Conservation (phyloP, 805 yeast genomes). For the Pichia kluyveri region DNA sequence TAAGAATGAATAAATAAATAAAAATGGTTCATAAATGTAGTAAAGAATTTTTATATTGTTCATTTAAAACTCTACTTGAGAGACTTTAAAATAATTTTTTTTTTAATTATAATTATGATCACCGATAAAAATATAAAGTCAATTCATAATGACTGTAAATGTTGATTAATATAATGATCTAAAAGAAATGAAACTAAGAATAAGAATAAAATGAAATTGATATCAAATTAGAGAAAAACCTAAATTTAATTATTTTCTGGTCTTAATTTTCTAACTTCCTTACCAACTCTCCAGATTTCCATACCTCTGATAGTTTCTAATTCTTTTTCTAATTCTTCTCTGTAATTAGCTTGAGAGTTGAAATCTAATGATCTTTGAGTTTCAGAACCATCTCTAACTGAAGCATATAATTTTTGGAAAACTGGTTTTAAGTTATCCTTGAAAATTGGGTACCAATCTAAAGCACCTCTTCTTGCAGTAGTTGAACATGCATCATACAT, state of each 20-base stretch:
- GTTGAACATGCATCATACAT: slow-evolving; percentile 99
- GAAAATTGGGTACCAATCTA: slow-evolving; percentile 99
- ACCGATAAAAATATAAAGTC: no score
- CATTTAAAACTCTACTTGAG: no score
- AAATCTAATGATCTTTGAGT: slow-evolving; percentile 96
- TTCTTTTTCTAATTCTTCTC: slow-evolving; percentile 92
- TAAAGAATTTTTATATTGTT: no score
- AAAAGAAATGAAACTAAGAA: no score
- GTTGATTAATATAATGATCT: no score
- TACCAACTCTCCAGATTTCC: slow-evolving; percentile 99
- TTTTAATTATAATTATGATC: no score
- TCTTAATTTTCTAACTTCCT: slow-evolving; percentile 99
- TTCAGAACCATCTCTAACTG: slow-evolving; percentile 94
- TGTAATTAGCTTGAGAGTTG: slow-evolving; percentile 97
- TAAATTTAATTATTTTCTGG: slow-evolving; percentile 86
- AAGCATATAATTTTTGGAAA: slow-evolving; percentile 89
- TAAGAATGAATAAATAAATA: slow-evolving; percentile 8
- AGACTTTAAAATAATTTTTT: no score
- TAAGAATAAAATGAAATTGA: no score
- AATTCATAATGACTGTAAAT: no score
- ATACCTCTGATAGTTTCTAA: slow-evolving; percentile 87
- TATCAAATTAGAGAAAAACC: neutral
- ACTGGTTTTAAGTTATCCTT: slow-evolving; percentile 98
- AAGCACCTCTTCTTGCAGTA: slow-evolving; percentile 99
- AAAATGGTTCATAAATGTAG: neutral